Base-by-base conservation (phyloP, 495 filamentous ascomycete species). In the Aspergillus bertholletiae region DNA sequence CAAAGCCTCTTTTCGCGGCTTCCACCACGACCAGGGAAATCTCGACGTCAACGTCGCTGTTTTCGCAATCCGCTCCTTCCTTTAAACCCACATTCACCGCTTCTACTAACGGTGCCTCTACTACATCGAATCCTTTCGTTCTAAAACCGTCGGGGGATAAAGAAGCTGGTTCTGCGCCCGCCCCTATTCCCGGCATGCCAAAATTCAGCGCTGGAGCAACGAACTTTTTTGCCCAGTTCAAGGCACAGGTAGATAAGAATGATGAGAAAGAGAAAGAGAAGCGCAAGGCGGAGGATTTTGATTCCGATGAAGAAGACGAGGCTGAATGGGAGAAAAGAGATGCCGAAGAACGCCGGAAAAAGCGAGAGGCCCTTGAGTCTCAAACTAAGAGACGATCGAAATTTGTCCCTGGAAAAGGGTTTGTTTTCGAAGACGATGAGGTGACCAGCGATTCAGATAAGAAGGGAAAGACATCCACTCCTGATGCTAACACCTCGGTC, bases 221-320 rank as follows among this genome's bases (percentile, higher is more conserved):
- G 1, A 63, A 73, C 46, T 78, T 78, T 46, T 58, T 72, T 45
- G 62, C 67, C 3, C 71, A 75, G 21, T 74, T 74, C 51, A 68
- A 68, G 48, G 63, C 71, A 37, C 57, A 68, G 41, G 63, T 68
- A 3, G 65, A 72, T 7, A 62, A 70, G 39, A 60, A 57, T 12
- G 61, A 60, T 22, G 67, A 68, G 30, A 71, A 77, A 34, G 71
- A 72, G 44, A 78, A 79, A 54, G 66, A 62, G 15, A 80, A 80
- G 61, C 78, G 79, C 45, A 84, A 79, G 60, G 76, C 70, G 1
- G 80, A 80, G 46, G 80, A 85, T 1, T 77, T 74, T 48, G 80
- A 83, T 54, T 81, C 76, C 0, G 80, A 82, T 13, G 78, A 81
- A 24, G 79, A 80, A 17, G 72, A 78, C 32, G 74, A 79, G 45